Evolutionary conservation across 2,329 filamentous ascomycete species (phyloP), one percentile per base, ranked within the genome.

Genomic region (Claviceps spartinae): DNA sequence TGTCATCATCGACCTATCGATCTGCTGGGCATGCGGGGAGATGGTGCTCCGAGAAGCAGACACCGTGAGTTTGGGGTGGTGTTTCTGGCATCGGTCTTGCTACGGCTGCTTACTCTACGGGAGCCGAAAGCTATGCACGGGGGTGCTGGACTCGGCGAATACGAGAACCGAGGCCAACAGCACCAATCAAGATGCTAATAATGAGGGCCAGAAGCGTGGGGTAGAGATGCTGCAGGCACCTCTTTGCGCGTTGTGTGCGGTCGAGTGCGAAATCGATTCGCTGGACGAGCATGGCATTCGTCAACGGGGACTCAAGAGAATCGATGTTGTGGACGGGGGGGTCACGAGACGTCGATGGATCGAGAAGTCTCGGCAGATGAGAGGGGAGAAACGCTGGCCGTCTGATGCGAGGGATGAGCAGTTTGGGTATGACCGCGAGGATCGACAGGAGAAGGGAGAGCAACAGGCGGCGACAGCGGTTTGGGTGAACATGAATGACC

Each of bases 1-100:
- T 7, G 68, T 68, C 1, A 61, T 81, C 2, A 60, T 79, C 48
- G 69, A 78, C 59, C 67, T 80, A 47, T 74, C 76, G 54, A 73
- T 80, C 49, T 80, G 73, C 62, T 80, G 67, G 78, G 75, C 74
- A 26, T 81, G 78, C 56, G 75, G 77, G 20, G 75, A 79, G 61
- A 62, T 77, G 44, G 69, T 81, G 13, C 69, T 71, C 38, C 72
- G 76, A 26, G 74, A 69, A 0, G 72, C 76, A 24, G 76, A 79
- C 53, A 75, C 74, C 55, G 73, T 80, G 42, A 79, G 75, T 56
- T 67, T 80, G n/a, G 76, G 76, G 0, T 80, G 73, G 77, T 79
- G 75, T 58, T 81, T 81, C 59, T 81, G 76, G 78, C 77, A 81
- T 58, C 67, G 69, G 41, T 67, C 63, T 1, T 81, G 76, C 60